Percentiles rank a stretch among this genome's conserved stretches.
Conservation (phyloP, 2,329 filamentous ascomycete genomes). For the Cladobotryum protrusum region DNA sequence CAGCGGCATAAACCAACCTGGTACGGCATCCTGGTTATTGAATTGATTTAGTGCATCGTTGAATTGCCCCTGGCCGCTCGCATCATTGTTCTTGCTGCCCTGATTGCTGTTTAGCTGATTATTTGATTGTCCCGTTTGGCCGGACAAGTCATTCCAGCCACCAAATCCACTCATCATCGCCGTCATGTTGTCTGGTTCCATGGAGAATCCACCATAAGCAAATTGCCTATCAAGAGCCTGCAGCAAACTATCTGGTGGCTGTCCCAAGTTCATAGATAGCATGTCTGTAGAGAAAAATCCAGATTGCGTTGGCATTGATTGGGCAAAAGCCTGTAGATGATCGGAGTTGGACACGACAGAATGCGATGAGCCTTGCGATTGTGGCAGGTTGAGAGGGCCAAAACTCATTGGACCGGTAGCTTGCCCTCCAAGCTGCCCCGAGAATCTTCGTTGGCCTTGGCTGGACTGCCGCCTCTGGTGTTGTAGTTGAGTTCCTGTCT, state of each 20-base stretch:
- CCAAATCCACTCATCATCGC: conserved; percentile 34
- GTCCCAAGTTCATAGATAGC: conserved; percentile 45
- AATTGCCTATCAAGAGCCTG: conserved; percentile 70
- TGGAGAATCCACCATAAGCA: conserved; percentile 67
- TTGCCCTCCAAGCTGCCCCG: conserved; percentile 35
- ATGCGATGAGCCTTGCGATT: conserved; percentile 37
- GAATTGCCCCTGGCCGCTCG: conserved; percentile 20
- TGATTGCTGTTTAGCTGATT: conserved; percentile 21
- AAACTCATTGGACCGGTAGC: conserved; percentile 34
- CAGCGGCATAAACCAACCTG: conserved; percentile 89
- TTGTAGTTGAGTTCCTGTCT: conserved; percentile 15
- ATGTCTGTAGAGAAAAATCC: conserved; percentile 47
- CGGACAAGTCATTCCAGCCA: conserved; percentile 38
- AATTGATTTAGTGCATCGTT: conserved; percentile 19
- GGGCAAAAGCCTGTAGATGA: conserved; percentile 33
- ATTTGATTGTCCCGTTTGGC: conserved; percentile 21
- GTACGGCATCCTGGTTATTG: conserved; percentile 42
- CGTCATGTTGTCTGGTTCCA: conserved; percentile 35
- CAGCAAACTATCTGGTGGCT: conserved; percentile 46
- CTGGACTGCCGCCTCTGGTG: conserved; percentile 17
- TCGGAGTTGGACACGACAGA: conserved; percentile 47
- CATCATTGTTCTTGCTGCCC: conserved; percentile 22
- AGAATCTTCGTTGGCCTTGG: conserved; percentile 33
- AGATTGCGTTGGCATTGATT: conserved; percentile 30
- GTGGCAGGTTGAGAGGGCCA: conserved; percentile 35